A percentile compares a stretch with the other conserved stretches of the same genome.
phyloP scores from a whole-genome alignment of 2,329 filamentous ascomycete species.

The Arthrobotrys iridis region DNA sequence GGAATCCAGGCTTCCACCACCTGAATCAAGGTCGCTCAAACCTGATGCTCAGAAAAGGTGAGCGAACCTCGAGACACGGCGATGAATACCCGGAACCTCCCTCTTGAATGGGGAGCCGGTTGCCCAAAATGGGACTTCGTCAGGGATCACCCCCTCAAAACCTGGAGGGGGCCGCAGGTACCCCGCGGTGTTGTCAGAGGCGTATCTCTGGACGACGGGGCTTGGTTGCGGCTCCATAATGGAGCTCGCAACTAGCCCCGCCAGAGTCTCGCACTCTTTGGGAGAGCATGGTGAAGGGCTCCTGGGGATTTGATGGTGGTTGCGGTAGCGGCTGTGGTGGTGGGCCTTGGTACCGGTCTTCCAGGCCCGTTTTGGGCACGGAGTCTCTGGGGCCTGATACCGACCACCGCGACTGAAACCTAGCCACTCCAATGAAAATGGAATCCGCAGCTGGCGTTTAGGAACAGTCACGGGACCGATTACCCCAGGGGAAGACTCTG shows the following conservation, averaged over 20 bases:
- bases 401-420: not conserved
- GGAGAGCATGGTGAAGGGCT: not conserved
- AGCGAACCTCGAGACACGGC: not conserved
- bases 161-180: not conserved
- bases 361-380: not conserved
- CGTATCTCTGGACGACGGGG: conserved; percentile 6
- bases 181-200: not conserved
- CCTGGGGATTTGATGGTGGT: not conserved
- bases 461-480: not conserved
- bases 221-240: conserved; percentile 14
- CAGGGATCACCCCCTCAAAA: conserved; percentile 1
- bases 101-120: not conserved
- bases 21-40: not conserved
- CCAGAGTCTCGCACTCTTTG: conserved; percentile 2
- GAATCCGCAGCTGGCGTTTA: not conserved
- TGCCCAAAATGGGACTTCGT: not conserved
- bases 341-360: not conserved
- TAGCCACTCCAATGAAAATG: not conserved
- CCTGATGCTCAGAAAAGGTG: not conserved
- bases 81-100: not conserved
- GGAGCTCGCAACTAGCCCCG: conserved; percentile 1
- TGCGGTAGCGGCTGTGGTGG: not conserved
- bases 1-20: not conserved
- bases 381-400: conserved; percentile 5
- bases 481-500: conserved; percentile 7